These are phyloP conservation scores for Phytophthora melonis DNA, from an alignment of 352 stramenopile genomes.

Conservation along the genomic window DNA sequence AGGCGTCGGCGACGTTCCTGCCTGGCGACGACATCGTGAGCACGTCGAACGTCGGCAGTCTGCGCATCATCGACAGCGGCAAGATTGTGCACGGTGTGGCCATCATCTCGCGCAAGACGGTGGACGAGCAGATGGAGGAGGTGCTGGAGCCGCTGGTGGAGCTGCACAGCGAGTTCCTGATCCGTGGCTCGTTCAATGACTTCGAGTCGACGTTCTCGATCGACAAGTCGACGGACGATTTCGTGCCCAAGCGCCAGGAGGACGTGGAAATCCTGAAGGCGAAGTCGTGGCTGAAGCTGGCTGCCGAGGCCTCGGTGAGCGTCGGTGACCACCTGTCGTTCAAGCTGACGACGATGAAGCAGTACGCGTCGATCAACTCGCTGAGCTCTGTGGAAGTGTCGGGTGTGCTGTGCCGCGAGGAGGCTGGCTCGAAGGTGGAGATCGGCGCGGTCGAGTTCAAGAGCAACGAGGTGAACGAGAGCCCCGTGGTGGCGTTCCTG, in stretches of 20 bases:
- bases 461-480: slow-evolving; percentile 54
- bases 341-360: slow-evolving; percentile 58
- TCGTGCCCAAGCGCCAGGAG: slow-evolving; percentile 49
- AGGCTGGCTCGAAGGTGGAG: slow-evolving; percentile 43
- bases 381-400: slow-evolving; percentile 61
- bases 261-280: slow-evolving; percentile 68
- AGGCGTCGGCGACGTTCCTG: slow-evolving; percentile 53
- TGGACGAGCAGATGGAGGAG: slow-evolving; percentile 61
- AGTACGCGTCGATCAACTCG: slow-evolving; percentile 54
- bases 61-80: slow-evolving; percentile 81
- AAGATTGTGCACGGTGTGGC: slow-evolving; percentile 83
- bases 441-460: slow-evolving; percentile 47
- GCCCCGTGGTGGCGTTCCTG: slow-evolving; percentile 58
- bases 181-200: slow-evolving; percentile 81
- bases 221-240: slow-evolving; percentile 50
- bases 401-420: slow-evolving; percentile 54
- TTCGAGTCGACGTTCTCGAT: slow-evolving; percentile 81
- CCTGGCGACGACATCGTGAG: slow-evolving; percentile 79
- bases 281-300: slow-evolving; percentile 73
- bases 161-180: slow-evolving; percentile 86
- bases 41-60: slow-evolving; percentile 69
- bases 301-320: too few species aligned
- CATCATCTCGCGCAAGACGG: slow-evolving; percentile 70
- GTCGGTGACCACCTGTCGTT: slow-evolving; percentile 68
- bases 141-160: slow-evolving; percentile 75